Percentiles rank a stretch among this genome's conserved stretches.
These are phyloP conservation scores for Mycena amicta DNA, from an alignment of 768 basidiomycete genomes.

Conservation along the genomic window DNA sequence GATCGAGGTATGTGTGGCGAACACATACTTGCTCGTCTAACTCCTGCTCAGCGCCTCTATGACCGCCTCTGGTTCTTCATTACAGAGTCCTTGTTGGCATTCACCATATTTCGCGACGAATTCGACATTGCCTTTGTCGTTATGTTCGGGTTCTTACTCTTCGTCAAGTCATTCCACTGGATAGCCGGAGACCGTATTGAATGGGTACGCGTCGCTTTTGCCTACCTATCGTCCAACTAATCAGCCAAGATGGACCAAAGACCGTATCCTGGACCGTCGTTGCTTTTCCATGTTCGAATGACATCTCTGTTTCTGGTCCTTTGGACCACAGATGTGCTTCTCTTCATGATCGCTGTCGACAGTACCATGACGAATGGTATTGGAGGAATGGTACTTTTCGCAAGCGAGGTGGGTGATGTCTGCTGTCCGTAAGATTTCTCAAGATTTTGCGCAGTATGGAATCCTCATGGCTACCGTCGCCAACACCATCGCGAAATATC, in stretches of 20 bases:
- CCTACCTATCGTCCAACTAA: slow-evolving; percentile 10
- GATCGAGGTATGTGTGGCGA: slow-evolving; percentile 73
- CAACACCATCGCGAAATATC: slow-evolving; percentile 81
- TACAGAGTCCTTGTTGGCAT: slow-evolving; percentile 92
- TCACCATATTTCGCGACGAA: slow-evolving; percentile 96
- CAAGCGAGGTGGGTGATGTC: slow-evolving; percentile 73
- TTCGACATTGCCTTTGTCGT: slow-evolving; percentile 90
- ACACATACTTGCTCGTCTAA: not conserved
- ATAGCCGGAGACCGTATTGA: slow-evolving; percentile 93
- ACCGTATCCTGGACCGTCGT: slow-evolving; percentile 81
- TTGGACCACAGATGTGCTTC: slow-evolving; percentile 70
- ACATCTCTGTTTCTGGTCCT: slow-evolving; percentile 72
- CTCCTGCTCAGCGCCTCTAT: slow-evolving; percentile 88
- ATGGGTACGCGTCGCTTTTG: slow-evolving; percentile 60
- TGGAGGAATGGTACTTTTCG: slow-evolving; percentile 92
- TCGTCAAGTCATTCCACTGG: slow-evolving; percentile 99
- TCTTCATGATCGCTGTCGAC: slow-evolving; percentile 82
- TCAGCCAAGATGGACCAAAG: slow-evolving; percentile 89
- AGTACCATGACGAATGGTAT: slow-evolving; percentile 79
- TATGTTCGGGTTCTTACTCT: slow-evolving; percentile 93
- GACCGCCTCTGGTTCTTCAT: slow-evolving; percentile 97
- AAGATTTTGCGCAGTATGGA: slow-evolving; percentile 61
- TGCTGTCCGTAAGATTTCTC: slow-evolving; percentile 15
- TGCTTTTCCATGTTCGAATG: slow-evolving; percentile 87
- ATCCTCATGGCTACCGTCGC: slow-evolving; percentile 82